Evolutionary conservation across 75 land plant genomes (phyloP), one percentile per base, ranked within the genome.

Genomic region (Pinus taeda): DNA sequence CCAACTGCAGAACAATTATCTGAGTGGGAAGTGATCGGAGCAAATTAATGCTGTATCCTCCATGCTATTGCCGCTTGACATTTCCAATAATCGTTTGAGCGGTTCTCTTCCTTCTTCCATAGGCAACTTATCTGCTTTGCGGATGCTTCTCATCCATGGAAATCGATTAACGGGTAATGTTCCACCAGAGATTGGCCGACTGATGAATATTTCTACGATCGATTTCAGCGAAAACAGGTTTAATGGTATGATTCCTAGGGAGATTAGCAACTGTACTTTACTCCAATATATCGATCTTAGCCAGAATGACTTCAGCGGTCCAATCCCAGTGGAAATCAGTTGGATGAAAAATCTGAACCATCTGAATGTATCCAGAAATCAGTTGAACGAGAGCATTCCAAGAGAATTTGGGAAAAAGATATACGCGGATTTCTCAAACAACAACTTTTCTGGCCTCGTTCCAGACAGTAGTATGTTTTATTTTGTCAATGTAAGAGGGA

Each of bases 1-100:
- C 22, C 84, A 91, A 66, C 60, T 84, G 22, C 89, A 84, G 66
- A 79, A 79, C 75, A 94, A 94, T 65, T 76, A 79, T 21, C 87
- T 94, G 22, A 80, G 64, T 21, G 97, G 97, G 17, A 56, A 21
- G 0, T 73, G 92, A 22, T 80, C 88, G 0, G 63, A 71, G 45
- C 6, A 42, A 42, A 42, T 4, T 42, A 42, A 42, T 42, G 6
- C 2, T 42, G 45, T 8, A 15, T 70, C 88, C 14, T 57, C 81
- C 56, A 84, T 72, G 42, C 82, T 36, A 20, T 72, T 58, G 42
- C 57, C 21, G 22, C 67, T 86, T 14, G 80, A 84, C 42, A 58
- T 86, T 60, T 81, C 83, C 49, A 61, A 73, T 26, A 86, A 86
- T 45, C 26, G 74, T 37, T 75, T 86, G 24, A 26, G 56, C 0